A percentile compares a stretch with the other conserved stretches of the same genome.
Conservation (phyloP, 805 yeast species). For the Torulaspora indica region DNA sequence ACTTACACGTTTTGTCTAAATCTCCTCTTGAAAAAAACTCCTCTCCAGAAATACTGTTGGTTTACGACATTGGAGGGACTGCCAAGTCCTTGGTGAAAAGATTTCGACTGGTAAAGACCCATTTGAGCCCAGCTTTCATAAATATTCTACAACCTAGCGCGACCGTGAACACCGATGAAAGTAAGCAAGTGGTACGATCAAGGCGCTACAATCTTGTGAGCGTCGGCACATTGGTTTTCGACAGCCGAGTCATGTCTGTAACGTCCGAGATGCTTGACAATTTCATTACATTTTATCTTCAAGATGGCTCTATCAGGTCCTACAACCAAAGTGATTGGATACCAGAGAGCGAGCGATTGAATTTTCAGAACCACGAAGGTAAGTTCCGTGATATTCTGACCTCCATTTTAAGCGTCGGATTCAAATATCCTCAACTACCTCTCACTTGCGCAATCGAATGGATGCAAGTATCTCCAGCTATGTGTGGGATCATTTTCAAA, state of each 20-base stretch:
- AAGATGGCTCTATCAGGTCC: conserved; percentile 24
- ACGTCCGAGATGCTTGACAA: conserved; percentile 30
- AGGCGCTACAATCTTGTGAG: conserved; percentile 18
- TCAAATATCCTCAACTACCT: conserved; percentile 26
- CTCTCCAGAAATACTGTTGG: conserved; percentile 29
- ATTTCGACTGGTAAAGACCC: conserved; percentile 20
- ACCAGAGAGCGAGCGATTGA: conserved; percentile 25
- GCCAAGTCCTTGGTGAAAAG: conserved; percentile 28
- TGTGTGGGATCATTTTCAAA: conserved; percentile 33
- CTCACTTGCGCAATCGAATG: conserved; percentile 27
- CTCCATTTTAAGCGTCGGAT: conserved; percentile 32
- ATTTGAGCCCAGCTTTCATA: conserved; percentile 24
- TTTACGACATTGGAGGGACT: conserved; percentile 25
- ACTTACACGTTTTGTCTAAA: conserved; percentile 29
- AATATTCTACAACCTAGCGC: conserved; percentile 8
- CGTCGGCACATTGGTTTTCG: conserved; percentile 16
- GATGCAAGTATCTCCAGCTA: conserved; percentile 34
- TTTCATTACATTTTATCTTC: conserved; percentile 25
- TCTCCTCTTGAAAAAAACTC: conserved; percentile 28
- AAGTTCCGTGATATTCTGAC: conserved; percentile 29
- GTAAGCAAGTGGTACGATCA: conserved; percentile 16
- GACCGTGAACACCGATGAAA: background rate
- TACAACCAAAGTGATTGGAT: conserved; percentile 30
- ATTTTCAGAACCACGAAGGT: conserved; percentile 20
- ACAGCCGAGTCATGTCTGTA: conserved; percentile 19